Percentiles rank a stretch among this genome's conserved stretches.
Conservation (phyloP, 2,329 filamentous ascomycete genomes). For the Ophiocordyceps polyrhachis-furcata region DNA sequence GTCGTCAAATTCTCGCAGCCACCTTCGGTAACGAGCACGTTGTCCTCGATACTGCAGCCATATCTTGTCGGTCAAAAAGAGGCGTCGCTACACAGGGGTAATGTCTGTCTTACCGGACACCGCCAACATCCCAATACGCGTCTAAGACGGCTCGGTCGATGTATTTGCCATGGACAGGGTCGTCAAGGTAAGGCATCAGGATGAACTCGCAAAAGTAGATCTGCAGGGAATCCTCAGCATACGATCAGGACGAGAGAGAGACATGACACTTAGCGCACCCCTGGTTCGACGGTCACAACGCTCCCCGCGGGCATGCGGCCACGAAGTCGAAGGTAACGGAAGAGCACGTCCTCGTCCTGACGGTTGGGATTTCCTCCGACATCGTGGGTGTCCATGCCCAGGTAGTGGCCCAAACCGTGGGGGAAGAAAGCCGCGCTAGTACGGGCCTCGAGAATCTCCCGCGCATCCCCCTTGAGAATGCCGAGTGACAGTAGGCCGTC, state of each 20-base stretch:
- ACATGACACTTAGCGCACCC: constrained; percentile 31
- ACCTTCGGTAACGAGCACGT: constrained; percentile 50
- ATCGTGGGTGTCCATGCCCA: constrained; percentile 88
- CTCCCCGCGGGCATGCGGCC: constrained; percentile 56
- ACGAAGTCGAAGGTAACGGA: constrained; percentile 68
- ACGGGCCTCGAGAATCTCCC: constrained; percentile 57
- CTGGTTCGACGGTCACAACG: constrained; percentile 90
- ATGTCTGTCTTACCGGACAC: constrained; percentile 35
- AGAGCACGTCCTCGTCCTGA: constrained; percentile 63
- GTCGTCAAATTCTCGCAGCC: constrained; percentile 58
- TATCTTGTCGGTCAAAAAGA: neutral
- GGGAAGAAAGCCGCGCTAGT: constrained; percentile 86
- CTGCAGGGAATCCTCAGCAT: constrained; percentile 15
- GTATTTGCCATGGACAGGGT: constrained; percentile 53
- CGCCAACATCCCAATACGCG: constrained; percentile 67
- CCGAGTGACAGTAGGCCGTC: constrained; percentile 59
- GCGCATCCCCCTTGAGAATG: constrained; percentile 47
- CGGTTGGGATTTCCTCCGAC: constrained; percentile 64
- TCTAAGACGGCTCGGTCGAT: constrained; percentile 59
- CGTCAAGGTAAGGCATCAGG: constrained; percentile 59
- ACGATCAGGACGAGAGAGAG: neutral
- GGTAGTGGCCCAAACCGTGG: constrained; percentile 76
- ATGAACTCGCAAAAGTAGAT: constrained; percentile 88
- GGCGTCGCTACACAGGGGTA: too few species aligned
- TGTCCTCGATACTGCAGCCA: constrained; percentile 40